Base-by-base conservation (phyloP, 2,329 filamentous ascomycete genomes). In the Hypocrella siamensis region DNA sequence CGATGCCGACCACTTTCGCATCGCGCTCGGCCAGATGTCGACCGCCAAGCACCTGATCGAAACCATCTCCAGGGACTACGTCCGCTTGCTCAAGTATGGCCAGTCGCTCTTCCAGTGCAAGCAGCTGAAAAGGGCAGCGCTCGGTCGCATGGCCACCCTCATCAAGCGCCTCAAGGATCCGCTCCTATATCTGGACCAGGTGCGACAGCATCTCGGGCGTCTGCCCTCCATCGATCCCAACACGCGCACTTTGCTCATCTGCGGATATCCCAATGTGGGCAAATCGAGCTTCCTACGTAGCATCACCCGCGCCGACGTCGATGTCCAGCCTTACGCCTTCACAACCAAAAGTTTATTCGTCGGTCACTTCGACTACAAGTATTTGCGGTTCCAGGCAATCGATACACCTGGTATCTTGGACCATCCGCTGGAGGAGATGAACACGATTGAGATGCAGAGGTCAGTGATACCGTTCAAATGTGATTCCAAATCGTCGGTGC, bases 71-170 rank as follows among this genome's bases (percentile, higher is more conserved):
- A 75, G 90, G 51, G 90, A 98, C 57, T 98, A 98, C 51, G 85
- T 98, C 40, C 83, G 90, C 42, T 72, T 98, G 28, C 45, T 59
- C 42, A 92, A 93, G 68, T 96, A 98, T 62, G 86, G 84, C 34
- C 86, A 93, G 65, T 92, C 78, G 48, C 70, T 98, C 41, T 98
- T 88, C 66, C 90, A 98, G 64, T 96, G 88, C 72, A 98, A 98
- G 64, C 86, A 96, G 65, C 75, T 98, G 48, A 98, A 98, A 75
- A 73, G 82, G 41, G 90, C 92, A 31, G 92, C 81, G 7, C 73
- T 98, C 32, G 90, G 90, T 66, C 85, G 90, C 52, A 96, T 98
- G 90, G 90, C 88, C 41, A 98, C 90, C 14, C 84, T 98, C 47
- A 84, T 84, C 62, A 90, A 85, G 65, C 76, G 86, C 41, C 65